Evolutionary conservation across 1,284 basidiomycete genomes (phyloP).

Genomic region (Entoloma clypeatum): DNA sequence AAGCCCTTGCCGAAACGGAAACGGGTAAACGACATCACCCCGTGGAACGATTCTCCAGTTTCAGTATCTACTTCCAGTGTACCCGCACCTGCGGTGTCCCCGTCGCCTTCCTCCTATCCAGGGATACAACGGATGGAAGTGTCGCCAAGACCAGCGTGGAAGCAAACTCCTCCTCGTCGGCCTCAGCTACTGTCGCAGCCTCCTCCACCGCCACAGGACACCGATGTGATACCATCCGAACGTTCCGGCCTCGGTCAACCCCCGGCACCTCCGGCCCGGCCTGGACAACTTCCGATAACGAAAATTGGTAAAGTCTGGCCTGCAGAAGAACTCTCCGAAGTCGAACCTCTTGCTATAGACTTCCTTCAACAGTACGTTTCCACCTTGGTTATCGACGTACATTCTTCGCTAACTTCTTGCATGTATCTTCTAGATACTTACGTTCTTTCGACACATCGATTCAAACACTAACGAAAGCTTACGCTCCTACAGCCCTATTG

Average conservation of each 20-base stretch:
- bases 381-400: background rate
- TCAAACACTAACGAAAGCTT: slow-evolving; percentile 21
- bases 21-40: background rate
- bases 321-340: slow-evolving; percentile 7
- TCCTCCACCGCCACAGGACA: no score
- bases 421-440: slow-evolving; percentile 21
- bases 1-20: background rate
- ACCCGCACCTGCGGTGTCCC: background rate
- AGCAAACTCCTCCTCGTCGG: background rate
- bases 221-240: no score
- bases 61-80: no score
- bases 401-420: slow-evolving; percentile 1
- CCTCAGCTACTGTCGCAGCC: slow-evolving; percentile 9
- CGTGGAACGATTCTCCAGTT: no score
- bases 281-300: background rate
- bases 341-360: slow-evolving; percentile 14
- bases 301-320: slow-evolving; percentile 4
- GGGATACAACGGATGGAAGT: slow-evolving; percentile 5
- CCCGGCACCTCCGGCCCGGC: background rate
- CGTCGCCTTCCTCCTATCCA: background rate
- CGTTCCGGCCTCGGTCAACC: background rate
- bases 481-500: slow-evolving; percentile 24
- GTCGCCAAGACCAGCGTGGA: background rate
- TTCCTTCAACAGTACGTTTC: slow-evolving; percentile 13
- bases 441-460: slow-evolving; percentile 24